Evolutionary conservation across 2,329 filamentous ascomycete genomes (phyloP).

Genomic region (Dactylellina parvicollis): DNA sequence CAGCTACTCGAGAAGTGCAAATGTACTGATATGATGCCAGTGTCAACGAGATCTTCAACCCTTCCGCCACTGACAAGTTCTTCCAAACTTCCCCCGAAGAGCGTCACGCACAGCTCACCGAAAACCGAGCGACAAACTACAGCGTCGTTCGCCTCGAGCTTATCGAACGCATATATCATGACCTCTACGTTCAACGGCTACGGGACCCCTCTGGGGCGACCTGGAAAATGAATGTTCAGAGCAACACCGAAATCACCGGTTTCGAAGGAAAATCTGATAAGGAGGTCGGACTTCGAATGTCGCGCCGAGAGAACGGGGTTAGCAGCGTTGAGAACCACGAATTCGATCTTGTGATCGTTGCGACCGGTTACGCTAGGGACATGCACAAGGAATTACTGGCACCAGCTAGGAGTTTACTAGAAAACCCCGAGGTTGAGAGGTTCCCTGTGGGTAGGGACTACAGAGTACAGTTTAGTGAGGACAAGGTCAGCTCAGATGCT

Average conservation of each 20-base stretch:
- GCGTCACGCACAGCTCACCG: constrained; percentile 71
- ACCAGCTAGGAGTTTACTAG: constrained; percentile 72
- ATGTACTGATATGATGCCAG: constrained; percentile 64
- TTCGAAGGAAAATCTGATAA: constrained; percentile 66
- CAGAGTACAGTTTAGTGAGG: constrained; percentile 74
- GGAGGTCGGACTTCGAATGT: constrained; percentile 65
- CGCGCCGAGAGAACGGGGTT: constrained; percentile 66
- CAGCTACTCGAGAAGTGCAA: background rate
- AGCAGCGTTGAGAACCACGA: constrained; percentile 65
- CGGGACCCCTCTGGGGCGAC: constrained; percentile 73
- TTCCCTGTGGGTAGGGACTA: constrained; percentile 82
- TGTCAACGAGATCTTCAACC: constrained; percentile 97
- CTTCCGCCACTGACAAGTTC: constrained; percentile 79
- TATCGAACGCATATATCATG: constrained; percentile 87
- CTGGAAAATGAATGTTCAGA: constrained; percentile 85
- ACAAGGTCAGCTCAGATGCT: constrained; percentile 74
- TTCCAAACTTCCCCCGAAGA: constrained; percentile 73
- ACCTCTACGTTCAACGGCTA: constrained; percentile 85
- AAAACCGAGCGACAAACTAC: constrained; percentile 89
- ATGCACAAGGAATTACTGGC: constrained; percentile 81
- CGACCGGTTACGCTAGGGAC: constrained; percentile 84
- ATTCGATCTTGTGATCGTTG: constrained; percentile 81
- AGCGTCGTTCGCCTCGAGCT: constrained; percentile 90
- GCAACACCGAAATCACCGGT: constrained; percentile 72
- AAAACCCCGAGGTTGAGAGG: constrained; percentile 63